Evolutionary conservation across 1,139 yeast genomes (phyloP).

Genomic region (Saccharomyces hybrid): DNA sequence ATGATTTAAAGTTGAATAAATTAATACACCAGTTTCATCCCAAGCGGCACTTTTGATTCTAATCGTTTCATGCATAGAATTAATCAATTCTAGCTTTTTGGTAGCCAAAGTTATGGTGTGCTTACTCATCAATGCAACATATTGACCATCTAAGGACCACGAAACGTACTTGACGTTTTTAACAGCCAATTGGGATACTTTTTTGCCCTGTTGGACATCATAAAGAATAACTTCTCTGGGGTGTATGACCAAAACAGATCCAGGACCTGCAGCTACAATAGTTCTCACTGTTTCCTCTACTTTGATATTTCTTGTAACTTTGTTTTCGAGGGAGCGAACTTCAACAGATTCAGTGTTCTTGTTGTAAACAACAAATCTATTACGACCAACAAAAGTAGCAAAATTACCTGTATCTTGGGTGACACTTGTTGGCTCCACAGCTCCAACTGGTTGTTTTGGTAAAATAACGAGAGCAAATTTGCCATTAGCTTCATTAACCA

Average conservation of each 20-base stretch:
- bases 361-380: conserved; percentile 79
- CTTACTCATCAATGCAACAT: conserved; percentile 82
- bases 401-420: conserved; percentile 76
- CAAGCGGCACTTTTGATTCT: conserved; percentile 96
- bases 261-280: conserved; percentile 74
- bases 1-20: conserved; percentile 92
- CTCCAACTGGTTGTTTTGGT: conserved; percentile 87
- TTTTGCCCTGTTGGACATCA: conserved; percentile 90
- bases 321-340: conserved; percentile 76
- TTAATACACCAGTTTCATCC: conserved; percentile 89
- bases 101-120: conserved; percentile 88
- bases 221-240: conserved; percentile 65
- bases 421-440: conserved; percentile 78
- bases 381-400: conserved; percentile 89
- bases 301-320: conserved; percentile 72
- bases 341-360: conserved; percentile 60
- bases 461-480: conserved; percentile 68
- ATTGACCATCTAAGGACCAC: conserved; percentile 85
- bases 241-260: conserved; percentile 72
- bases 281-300: conserved; percentile 68
- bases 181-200: conserved; percentile 60
- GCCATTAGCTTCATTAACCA: conserved; percentile 61
- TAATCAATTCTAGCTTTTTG: conserved; percentile 66
- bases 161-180: conserved; percentile 80
- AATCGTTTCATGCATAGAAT: conserved; percentile 92